A percentile compares a stretch with the other conserved stretches of the same genome.
Evolutionary conservation across 495 filamentous ascomycete species (phyloP).

Genomic region (Choiromyces venosus): DNA sequence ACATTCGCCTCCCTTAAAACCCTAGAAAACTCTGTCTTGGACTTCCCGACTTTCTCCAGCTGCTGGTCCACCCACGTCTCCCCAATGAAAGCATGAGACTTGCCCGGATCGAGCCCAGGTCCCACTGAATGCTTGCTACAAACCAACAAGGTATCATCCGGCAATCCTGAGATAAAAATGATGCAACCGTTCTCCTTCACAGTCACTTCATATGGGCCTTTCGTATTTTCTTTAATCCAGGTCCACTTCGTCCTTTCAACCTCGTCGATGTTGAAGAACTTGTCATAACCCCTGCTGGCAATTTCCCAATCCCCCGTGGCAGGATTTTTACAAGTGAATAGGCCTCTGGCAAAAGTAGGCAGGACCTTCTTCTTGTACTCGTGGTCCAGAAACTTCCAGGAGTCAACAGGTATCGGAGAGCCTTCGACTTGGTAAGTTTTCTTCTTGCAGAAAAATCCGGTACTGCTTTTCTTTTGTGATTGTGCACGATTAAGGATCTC

Average conservation of each 20-base stretch:
- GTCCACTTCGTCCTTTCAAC: constrained; percentile 71
- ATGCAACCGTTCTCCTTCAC: constrained; percentile 99
- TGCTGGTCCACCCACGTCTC: constrained; percentile 82
- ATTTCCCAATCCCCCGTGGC: constrained; percentile 66
- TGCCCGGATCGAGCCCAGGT: constrained; percentile 55
- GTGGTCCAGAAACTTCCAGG: constrained; percentile 89
- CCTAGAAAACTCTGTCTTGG: constrained; percentile 65
- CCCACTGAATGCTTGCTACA: constrained; percentile 99
- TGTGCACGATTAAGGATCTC: constrained; percentile 44
- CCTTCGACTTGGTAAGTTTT: constrained; percentile 60
- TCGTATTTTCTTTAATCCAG: constrained; percentile 68
- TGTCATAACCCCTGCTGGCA: constrained; percentile 84
- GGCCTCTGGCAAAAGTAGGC: constrained; percentile 83
- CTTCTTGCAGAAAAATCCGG: constrained; percentile 54
- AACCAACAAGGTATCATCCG: constrained; percentile 79
- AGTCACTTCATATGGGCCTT: constrained; percentile 88
- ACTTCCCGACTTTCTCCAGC: constrained; percentile 66
- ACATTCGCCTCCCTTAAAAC: constrained; percentile 73
- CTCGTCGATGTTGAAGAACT: constrained; percentile 94
- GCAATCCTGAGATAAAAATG: constrained; percentile 89
- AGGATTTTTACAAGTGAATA: constrained; percentile 68
- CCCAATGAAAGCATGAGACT: constrained; percentile 80
- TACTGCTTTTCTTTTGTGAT: not conserved
- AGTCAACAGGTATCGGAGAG: constrained; percentile 65
- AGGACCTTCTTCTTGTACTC: constrained; percentile 83